Evolutionary conservation across 1,284 basidiomycete genomes (phyloP), one percentile per base, ranked within the genome.

Genomic region (Sporisorium scitamineum): DNA sequence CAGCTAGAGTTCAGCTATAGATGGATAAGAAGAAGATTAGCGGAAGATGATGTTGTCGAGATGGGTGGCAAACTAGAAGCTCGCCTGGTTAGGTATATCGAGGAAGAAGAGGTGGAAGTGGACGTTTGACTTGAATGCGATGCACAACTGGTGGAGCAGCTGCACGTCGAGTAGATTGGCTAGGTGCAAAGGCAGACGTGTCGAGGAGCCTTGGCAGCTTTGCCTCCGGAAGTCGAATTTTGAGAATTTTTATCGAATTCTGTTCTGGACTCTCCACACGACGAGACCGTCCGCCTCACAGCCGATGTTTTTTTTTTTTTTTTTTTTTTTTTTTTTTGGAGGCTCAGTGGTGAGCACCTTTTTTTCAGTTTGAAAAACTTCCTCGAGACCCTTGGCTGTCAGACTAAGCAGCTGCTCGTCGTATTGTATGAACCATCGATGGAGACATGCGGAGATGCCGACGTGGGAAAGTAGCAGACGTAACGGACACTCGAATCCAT

Each of bases 171-270:
- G 59, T 62, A 65, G 51, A 65, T 58, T 58, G 56, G 34, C 14
- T 5, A 18, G 16, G 10, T 32, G 32, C 50, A 18, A 44, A 31
- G 24, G 44, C 24, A 27, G 47, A 31, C 56, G 63, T 54, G 52
- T 54, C 47, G 48, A 50, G 34, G 32, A 18, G 31, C 13, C 26
- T 48, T 53, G 32, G 48, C 50, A 31, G 37, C 42, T 14, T 32
- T 44, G 51, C 41, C 20, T 47, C 48, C 53, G n/a, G 42, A 44
- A 50, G 27, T 56, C 42, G 66, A 57, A 58, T 47, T 64, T 52
- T 53, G 53, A 70, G 67, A 64, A 70, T 65, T 70, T 70, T 70
- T 65, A 70, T 65, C 69, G 62, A 70, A 65, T 65, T 70, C 61
- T 64, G 32, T 59, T 59, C 66, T 64, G 58, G 54, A 70, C 57